phyloP scores from a whole-genome alignment of 805 yeast species.

The Candida awuae region DNA sequence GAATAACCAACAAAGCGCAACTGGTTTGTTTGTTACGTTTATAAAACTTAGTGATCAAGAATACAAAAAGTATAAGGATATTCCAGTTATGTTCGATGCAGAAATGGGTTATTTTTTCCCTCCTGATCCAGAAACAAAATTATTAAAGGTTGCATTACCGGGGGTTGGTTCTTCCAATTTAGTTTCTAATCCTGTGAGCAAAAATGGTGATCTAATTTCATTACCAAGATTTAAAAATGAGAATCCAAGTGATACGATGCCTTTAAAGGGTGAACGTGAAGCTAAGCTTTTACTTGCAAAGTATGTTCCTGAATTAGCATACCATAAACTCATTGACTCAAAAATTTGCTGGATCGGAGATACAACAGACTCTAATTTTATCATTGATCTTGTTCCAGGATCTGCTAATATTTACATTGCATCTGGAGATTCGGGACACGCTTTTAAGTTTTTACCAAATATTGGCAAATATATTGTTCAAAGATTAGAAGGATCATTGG shows the following conservation, averaged over 20 bases:
- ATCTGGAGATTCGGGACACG: constrained; percentile 22
- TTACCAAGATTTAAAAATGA: constrained; percentile 32
- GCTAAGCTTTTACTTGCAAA: constrained; percentile 28
- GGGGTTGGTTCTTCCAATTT: constrained; percentile 27
- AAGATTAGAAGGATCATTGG: constrained; percentile 18
- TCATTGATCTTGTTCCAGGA: constrained; percentile 21
- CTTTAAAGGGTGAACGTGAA: constrained; percentile 24
- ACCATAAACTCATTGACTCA: constrained; percentile 27
- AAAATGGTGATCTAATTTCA: no score
- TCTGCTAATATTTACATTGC: constrained; percentile 15
- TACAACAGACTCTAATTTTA: constrained; percentile 19
- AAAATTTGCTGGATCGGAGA: constrained; percentile 19
- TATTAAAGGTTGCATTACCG: constrained; percentile 34
- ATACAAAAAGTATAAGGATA: constrained; percentile 30
- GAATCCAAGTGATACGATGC: constrained; percentile 33
- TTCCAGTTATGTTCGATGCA: constrained; percentile 39
- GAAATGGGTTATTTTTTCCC: constrained; percentile 43
- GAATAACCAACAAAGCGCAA: constrained; percentile 20
- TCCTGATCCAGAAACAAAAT: constrained; percentile 34
- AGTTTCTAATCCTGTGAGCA: constrained; percentile 16
- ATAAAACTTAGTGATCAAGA: no score
- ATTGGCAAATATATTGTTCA: constrained; percentile 16
- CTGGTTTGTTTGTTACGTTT: no score
- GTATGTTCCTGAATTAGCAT: constrained; percentile 34
- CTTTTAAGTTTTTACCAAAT: constrained; percentile 20